These are phyloP conservation scores for Hirsutella minnesotensis DNA, from an alignment of 2,329 filamentous ascomycete species.

Conservation along the genomic window DNA sequence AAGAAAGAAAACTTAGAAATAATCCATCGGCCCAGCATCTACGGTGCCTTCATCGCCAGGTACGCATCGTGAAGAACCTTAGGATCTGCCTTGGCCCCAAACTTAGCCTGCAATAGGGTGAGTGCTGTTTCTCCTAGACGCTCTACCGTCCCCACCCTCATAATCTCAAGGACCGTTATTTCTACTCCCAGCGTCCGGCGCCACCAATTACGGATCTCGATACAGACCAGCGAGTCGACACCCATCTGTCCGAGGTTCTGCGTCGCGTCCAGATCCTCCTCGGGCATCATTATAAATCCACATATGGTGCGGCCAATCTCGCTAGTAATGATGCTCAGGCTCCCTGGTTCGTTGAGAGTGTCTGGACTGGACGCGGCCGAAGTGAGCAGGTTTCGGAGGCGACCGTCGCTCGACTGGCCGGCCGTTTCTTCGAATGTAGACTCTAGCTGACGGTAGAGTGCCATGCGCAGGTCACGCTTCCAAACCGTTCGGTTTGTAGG, in stretches of 20 bases:
- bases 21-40: too few species aligned
- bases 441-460: neutral
- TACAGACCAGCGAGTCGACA: slow-evolving; percentile 9
- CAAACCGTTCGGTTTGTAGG: slow-evolving; percentile 4
- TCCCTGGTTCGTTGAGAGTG: slow-evolving; percentile 1
- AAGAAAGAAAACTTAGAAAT: too few species aligned
- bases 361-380: slow-evolving; percentile 1
- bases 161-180: slow-evolving; percentile 6
- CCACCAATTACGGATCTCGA: slow-evolving; percentile 11
- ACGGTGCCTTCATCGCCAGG: too few species aligned
- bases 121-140: slow-evolving; percentile 1
- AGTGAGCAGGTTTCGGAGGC: slow-evolving; percentile 6
- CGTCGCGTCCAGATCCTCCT: slow-evolving; percentile 4
- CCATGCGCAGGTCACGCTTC: slow-evolving; percentile 7
- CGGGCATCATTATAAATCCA: slow-evolving; percentile 4
- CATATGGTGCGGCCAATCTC: slow-evolving; percentile 6
- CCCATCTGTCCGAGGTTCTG: slow-evolving; percentile 4
- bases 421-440: neutral
- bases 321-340: slow-evolving; percentile 1
- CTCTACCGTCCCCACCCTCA: slow-evolving; percentile 4
- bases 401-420: slow-evolving; percentile 1
- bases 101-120: neutral
- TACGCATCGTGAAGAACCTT: neutral
- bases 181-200: slow-evolving; percentile 5
- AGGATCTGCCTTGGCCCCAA: neutral